Percentiles rank a stretch among this genome's conserved stretches.
Evolutionary conservation across 2,329 filamentous ascomycete species (phyloP).

Genomic region (Laburnicola sp.): DNA sequence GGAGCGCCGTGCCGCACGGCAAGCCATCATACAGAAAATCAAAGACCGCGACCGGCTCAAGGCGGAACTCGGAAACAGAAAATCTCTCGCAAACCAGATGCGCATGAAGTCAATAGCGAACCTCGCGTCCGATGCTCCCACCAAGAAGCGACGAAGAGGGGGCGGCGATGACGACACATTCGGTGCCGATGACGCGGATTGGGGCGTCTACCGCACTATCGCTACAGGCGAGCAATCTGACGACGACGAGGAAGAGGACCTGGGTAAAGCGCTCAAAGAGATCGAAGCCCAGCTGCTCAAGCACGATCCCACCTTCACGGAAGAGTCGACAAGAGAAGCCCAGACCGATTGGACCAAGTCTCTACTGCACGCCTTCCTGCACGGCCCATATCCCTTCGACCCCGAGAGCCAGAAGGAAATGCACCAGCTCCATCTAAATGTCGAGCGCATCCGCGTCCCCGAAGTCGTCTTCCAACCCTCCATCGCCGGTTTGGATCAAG

Average conservation of each 20-base stretch:
- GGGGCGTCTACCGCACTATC: constrained; percentile 94
- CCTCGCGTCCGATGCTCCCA: constrained; percentile 83
- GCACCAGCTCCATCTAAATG: constrained; percentile 91
- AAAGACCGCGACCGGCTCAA: constrained; percentile 93
- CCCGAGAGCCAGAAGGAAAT: constrained; percentile 75
- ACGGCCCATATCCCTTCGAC: constrained; percentile 86
- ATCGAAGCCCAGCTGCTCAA: constrained; percentile 84
- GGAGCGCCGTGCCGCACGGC: constrained; percentile 74
- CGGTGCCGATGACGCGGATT: constrained; percentile 95
- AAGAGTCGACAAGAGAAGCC: constrained; percentile 88
- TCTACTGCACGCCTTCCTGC: constrained; percentile 84
- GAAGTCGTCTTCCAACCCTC: constrained; percentile 92
- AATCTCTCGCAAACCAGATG: constrained; percentile 92
- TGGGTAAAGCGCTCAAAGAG: constrained; percentile 69
- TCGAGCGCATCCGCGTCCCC: constrained; percentile 91
- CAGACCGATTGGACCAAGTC: constrained; percentile 95
- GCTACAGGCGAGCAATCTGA: constrained; percentile 79
- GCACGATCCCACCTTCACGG: constrained; percentile 85
- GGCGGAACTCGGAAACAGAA: constrained; percentile 92
- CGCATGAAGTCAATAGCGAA: constrained; percentile 98
- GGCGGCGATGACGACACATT: constrained; percentile 94
- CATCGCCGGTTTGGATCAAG: constrained; percentile 90
- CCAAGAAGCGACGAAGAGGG: constrained; percentile 79
- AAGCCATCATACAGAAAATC: constrained; percentile 75
- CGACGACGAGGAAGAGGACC: constrained; percentile 90